Base-by-base conservation (phyloP, 495 filamentous ascomycete genomes). In the Podospora sp. region DNA sequence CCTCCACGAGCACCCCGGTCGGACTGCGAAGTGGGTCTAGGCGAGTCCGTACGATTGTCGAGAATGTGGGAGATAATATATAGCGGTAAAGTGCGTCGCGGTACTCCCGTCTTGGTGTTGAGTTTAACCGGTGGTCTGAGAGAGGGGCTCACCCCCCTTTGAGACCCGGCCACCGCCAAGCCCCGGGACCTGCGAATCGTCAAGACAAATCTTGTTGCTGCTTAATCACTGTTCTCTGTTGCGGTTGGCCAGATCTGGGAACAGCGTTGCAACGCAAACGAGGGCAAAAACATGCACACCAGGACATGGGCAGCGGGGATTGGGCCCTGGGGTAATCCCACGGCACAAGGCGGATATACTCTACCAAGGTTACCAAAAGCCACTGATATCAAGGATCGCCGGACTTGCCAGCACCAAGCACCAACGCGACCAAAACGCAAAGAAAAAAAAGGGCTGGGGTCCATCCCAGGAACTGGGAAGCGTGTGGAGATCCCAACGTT, bases 391-490 rank as follows among this genome's bases (percentile, higher is more conserved):
- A 33, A 33, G n/a, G 29, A 33, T 33, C 2, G 9, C 40, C 40
- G 14, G 14, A 12, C 5, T 46, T 11, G 16, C 40, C 40, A 18
- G 5, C 33, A 36, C 50, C 18, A 18, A 6, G 5, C 50, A 26
- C 7, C n/a, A 12, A 12, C 52, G 9, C 21, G 6, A 55, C 1
- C 52, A 55, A 26, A 55, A 16, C 21, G 52, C 9, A 9, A 22
- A 55, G 9, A 6, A 12, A 6, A 22, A 26, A 4, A 4, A 24
- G 50, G n/a, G 9, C 25, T n/a, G 59, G 36, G 36, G 29, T 25
- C 56, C 59, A 62, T 62, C 61, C 62, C 62, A 56, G 62, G 62
- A 65, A 24, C 20, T 65, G 62, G 62, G 62, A 55, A 29, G 25
- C 20, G 51, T 46, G 27, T 55, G 50, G 62, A 57, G 62, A 65